Conservation (phyloP, 164 flowering plant genomes). For the Warburgia ugandensis region DNA sequence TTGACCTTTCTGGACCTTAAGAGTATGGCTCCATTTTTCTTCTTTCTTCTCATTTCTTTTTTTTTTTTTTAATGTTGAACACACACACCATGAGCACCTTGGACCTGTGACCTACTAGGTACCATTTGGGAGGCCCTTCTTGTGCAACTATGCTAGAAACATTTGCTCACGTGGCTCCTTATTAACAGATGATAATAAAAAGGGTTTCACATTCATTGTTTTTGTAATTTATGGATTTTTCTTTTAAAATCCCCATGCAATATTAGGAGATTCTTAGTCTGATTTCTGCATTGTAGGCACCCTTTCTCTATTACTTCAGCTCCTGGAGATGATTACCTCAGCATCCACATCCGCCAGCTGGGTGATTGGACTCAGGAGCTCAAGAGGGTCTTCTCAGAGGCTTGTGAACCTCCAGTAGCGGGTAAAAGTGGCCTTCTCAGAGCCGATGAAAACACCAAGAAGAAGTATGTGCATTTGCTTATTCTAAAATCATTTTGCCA, state of each 20-base stretch:
- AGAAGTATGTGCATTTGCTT: not conserved
- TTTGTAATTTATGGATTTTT: not conserved
- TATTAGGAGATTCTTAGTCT: not conserved
- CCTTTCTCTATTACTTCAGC: slow-evolving; percentile 99
- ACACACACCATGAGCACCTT: no score
- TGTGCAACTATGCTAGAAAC: no score
- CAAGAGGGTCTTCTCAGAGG: slow-evolving; percentile 75
- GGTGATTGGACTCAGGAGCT: slow-evolving; percentile 99
- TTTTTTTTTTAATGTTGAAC: no score
- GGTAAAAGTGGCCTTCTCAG: slow-evolving; percentile 88
- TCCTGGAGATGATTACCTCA: slow-evolving; percentile 86
- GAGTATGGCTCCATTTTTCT: no score
- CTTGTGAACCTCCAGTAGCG: slow-evolving; percentile 66
- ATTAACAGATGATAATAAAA: no score
- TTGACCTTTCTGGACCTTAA: no score
- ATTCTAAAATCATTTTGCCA: not conserved
- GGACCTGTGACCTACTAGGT: no score
- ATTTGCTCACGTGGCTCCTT: no score
- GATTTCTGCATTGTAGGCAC: slow-evolving; percentile 51
- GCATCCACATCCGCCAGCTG: slow-evolving; percentile 84
- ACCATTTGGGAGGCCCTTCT: no score
- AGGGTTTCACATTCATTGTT: no score
- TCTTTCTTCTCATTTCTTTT: no score
- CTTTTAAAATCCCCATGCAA: not conserved
- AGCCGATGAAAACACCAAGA: slow-evolving; percentile 71